phyloP scores from a whole-genome alignment of 2,329 filamentous ascomycete species.

The Dactylella cylindrospora region DNA sequence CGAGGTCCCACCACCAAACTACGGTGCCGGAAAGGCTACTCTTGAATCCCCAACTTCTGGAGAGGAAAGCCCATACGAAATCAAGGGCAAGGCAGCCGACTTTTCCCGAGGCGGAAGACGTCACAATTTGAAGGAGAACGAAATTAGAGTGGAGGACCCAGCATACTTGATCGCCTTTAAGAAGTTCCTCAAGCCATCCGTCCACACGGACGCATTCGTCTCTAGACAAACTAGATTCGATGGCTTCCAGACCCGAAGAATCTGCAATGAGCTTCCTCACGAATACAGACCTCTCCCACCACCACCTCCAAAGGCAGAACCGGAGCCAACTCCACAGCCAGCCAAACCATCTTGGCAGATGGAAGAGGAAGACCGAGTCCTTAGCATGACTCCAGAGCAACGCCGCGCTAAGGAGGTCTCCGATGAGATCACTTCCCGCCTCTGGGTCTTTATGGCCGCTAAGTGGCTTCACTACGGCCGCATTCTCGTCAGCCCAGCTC shows the following conservation, averaged over 20 bases:
- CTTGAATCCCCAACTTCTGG: conserved; percentile 38
- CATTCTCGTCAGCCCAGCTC: conserved; percentile 61
- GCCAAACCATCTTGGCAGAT: conserved; percentile 57
- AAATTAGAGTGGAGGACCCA: conserved; percentile 59
- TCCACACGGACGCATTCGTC: conserved; percentile 74
- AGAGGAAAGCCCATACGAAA: conserved; percentile 31
- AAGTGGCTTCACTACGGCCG: conserved; percentile 63
- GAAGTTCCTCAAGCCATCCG: conserved; percentile 67
- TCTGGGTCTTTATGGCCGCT: conserved; percentile 66
- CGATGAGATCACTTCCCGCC: conserved; percentile 56
- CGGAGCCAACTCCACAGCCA: conserved; percentile 65
- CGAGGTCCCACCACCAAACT: conserved; percentile 14
- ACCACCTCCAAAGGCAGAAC: conserved; percentile 59
- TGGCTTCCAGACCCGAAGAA: conserved; percentile 78
- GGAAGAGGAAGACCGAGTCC: conserved; percentile 73
- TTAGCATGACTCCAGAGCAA: conserved; percentile 68
- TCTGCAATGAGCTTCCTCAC: conserved; percentile 79
- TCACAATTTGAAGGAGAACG: conserved; percentile 43
- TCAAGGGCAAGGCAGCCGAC: conserved; percentile 21
- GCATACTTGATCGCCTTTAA: conserved; percentile 89
- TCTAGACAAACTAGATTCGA: conserved; percentile 84
- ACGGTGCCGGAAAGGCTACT: background rate
- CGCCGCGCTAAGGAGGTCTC: conserved; percentile 47
- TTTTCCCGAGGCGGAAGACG: conserved; percentile 17
- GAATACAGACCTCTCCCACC: conserved; percentile 72